A percentile compares a stretch with the other conserved stretches of the same genome.
phyloP scores from a whole-genome alignment of 352 stramenopile species.

The Phytopythium litorale region DNA sequence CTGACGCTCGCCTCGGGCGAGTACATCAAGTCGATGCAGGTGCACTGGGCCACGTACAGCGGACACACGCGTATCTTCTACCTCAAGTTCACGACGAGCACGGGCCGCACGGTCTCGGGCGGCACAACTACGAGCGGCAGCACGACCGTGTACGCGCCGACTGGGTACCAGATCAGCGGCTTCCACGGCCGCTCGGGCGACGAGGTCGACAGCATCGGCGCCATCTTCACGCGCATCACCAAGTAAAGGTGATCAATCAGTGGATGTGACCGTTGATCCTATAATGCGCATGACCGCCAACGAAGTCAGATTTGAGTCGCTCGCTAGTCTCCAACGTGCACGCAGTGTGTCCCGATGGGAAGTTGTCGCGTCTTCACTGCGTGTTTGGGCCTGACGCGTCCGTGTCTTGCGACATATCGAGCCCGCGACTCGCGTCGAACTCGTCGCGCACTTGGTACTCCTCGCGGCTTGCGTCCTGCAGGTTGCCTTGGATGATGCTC shows the following conservation, averaged over 20 bases:
- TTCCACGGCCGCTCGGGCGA: slow-evolving; percentile 44
- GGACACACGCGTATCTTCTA: slow-evolving; percentile 39
- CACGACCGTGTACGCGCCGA: slow-evolving; percentile 24
- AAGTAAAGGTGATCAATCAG: slow-evolving; percentile 2
- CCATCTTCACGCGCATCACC: slow-evolving; percentile 39
- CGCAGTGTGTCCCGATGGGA: too few species aligned
- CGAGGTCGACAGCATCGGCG: slow-evolving; percentile 37
- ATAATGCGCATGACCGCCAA: neutral
- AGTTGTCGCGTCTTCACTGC: neutral
- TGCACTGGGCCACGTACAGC: slow-evolving; percentile 41
- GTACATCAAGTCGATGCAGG: slow-evolving; percentile 41
- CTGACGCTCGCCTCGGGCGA: slow-evolving; percentile 33
- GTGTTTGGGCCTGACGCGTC: neutral
- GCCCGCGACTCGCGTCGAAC: neutral
- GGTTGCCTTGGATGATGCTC: slow-evolving; percentile 42
- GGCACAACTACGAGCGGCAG: slow-evolving; percentile 30
- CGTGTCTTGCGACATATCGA: neutral
- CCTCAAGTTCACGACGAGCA: slow-evolving; percentile 34
- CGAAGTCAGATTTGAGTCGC: neutral
- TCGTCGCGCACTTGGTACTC: slow-evolving; percentile 23
- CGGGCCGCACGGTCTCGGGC: slow-evolving; percentile 20
- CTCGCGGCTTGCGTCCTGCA: slow-evolving; percentile 25
- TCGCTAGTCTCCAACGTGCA: neutral
- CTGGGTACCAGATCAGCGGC: slow-evolving; percentile 38
- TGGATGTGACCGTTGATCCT: neutral